Evolutionary conservation across 441 rosid genomes (phyloP).

Genomic region (Populus hybrid): DNA sequence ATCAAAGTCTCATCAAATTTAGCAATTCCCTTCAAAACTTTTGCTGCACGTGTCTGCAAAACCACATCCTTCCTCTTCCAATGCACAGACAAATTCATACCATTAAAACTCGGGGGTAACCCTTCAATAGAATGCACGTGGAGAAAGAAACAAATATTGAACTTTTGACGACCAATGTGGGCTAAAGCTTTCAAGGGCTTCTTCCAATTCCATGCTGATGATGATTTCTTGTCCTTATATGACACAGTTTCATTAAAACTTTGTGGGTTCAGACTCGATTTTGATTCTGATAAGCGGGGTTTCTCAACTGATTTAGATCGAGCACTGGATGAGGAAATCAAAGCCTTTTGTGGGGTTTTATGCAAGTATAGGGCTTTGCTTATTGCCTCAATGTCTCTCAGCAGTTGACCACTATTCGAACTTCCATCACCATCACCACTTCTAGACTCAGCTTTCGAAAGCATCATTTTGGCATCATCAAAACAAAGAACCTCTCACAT

Average conservation of each 20-base stretch:
- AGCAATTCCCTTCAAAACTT: slow-evolving; percentile 46
- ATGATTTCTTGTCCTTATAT: slow-evolving; percentile 43
- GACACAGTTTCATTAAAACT: slow-evolving; percentile 17
- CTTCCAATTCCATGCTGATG: slow-evolving; percentile 70
- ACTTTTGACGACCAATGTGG: slow-evolving; percentile 51
- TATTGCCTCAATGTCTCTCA: slow-evolving; percentile 77
- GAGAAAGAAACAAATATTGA: slow-evolving; percentile 60
- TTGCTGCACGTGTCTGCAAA: slow-evolving; percentile 45
- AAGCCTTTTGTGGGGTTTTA: slow-evolving; percentile 36
- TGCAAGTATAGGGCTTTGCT: slow-evolving; percentile 64
- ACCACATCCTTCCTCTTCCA: slow-evolving; percentile 75
- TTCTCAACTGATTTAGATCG: slow-evolving; percentile 49
- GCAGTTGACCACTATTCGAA: slow-evolving; percentile 43
- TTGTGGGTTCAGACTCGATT: slow-evolving; percentile 25
- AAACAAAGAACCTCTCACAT: slow-evolving; percentile 8
- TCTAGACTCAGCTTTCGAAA: slow-evolving; percentile 30
- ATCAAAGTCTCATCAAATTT: slow-evolving; percentile 71
- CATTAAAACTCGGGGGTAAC: slow-evolving; percentile 47
- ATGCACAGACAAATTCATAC: slow-evolving; percentile 46
- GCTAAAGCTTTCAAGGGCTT: slow-evolving; percentile 68
- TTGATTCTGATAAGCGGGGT: slow-evolving; percentile 23
- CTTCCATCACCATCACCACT: slow-evolving; percentile 24
- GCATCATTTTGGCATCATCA: slow-evolving; percentile 28
- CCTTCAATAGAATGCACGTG: slow-evolving; percentile 81
- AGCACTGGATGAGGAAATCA: slow-evolving; percentile 34